Evolutionary conservation across 2,329 filamentous ascomycete species (phyloP), one percentile per base, ranked within the genome.

Genomic region (Nemania sp.): DNA sequence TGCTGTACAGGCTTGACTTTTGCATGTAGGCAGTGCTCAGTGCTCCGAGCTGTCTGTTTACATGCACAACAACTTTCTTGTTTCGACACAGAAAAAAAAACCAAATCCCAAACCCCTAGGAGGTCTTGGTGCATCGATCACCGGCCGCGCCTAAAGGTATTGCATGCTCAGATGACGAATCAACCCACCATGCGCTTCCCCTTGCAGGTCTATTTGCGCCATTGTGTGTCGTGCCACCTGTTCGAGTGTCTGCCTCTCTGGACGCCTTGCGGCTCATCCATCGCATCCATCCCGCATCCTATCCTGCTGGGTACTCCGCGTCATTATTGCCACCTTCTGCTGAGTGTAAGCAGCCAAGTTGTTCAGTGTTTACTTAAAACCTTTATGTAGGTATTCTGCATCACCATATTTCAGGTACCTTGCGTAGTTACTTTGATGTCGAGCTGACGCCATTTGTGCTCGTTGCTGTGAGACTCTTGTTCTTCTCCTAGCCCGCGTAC

Each of bases 241-340:
- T 60, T 55, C 24, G 3, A 43, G 7, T 57, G 66, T 59, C 54
- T 66, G 62, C 66, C 57, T 58, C 58, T 45, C 45, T 68, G 66
- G 51, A 41, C 24, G 66, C 62, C 66, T 61, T 57, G 61, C 56
- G 55, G 32, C 54, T 62, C 51, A 27, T 43, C 22, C 49, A 51
- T 15, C 55, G 18, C 41, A 41, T n/a, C n/a, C n/a, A n/a, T n/a
- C n/a, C n/a, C n/a, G n/a, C n/a, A n/a, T n/a, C n/a, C n/a, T n/a
- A n/a, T n/a, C n/a, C n/a, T n/a, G n/a, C n/a, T n/a, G n/a, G n/a
- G n/a, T n/a, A n/a, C 20, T 11, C 27, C n/a, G 67, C 66, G 29
- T 62, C 66, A 63, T 57, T 63, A 24, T 66, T 38, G 59, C 67
- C 67, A 66, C 67, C 55, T 47, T 29, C 45, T 49, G 56, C 63